Evolutionary conservation across 306 rosid genomes (phyloP), one percentile per base, ranked within the genome.

Genomic region (Comarum palustre): DNA sequence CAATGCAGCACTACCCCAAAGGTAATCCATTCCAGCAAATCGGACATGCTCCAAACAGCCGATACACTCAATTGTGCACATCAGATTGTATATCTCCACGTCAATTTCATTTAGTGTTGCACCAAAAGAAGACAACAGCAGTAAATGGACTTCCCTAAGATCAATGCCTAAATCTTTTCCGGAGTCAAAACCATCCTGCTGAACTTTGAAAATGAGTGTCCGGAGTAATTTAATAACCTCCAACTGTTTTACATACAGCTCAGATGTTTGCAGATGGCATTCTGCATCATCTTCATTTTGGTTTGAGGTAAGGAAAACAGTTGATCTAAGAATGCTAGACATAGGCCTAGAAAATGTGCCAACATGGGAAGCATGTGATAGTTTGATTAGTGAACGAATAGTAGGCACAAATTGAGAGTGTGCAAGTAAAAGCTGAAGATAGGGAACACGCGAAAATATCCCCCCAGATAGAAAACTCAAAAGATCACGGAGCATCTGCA

Each of bases 401-500:
- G 89, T 86, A 59, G 89, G 75, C 47, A 87, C 94, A 87, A 93
- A 91, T 34, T 93, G 96, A 76, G 97, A 91, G 86, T 93, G 97
- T 34, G 92, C 85, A 75, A 90, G 88, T 62, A 93, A 80, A 73
- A 93, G 88, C 74, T 85, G 90, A 38, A 91, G 89, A 82, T 87
- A 82, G 77, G 81, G 71, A 70, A 78, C 87, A 73, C 71, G 78
- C 16, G 87, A 80, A 77, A 91, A 80, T 66, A 64, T 82, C 16
- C 97, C 92, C 42, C 83, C 90, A 16, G 73, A 77, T 58, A 93
- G 83, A 77, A 60, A 81, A 65, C 66, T 66, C 69, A 91, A 64
- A 64, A 93, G 75, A 67, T 77, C 66, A 31, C 68, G 85, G 73
- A 93, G 87, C 52, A 79, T 79, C 82, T 80, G 85, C 80, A 93